These are phyloP conservation scores for Boletus sp. DNA, from an alignment of 1,284 basidiomycete species.

Conservation along the genomic window DNA sequence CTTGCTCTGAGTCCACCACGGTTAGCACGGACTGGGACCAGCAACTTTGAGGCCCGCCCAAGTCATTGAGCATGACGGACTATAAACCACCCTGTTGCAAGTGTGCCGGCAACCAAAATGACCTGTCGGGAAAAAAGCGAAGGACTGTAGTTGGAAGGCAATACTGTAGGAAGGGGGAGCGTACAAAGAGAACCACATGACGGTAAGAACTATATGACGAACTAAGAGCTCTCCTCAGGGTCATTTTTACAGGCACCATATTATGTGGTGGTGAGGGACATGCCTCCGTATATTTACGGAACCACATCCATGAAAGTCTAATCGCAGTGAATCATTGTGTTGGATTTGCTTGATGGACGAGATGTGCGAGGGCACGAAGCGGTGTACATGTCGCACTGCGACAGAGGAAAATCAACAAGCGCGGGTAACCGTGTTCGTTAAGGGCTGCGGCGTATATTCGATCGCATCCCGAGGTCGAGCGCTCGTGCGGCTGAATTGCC, in stretches of 20 bases:
- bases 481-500: background rate
- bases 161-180: background rate
- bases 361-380: background rate
- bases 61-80: constrained; percentile 17
- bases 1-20: constrained; percentile 11
- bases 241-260: constrained; percentile 13
- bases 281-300: constrained; percentile 3
- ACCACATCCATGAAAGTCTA: background rate
- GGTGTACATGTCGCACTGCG: background rate
- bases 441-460: background rate
- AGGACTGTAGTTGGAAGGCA: constrained; percentile 17
- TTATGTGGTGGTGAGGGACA: background rate
- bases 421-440: too few relatives aligned
- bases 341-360: background rate
- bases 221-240: constrained; percentile 18
- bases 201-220: constrained; percentile 6
- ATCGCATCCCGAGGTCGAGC: background rate
- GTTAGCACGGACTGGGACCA: constrained; percentile 20
- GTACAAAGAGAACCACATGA: background rate
- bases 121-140: constrained; percentile 5
- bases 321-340: background rate
- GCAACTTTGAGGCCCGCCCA: background rate
- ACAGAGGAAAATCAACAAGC: background rate
- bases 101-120: background rate
- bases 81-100: background rate